Evolutionary conservation across 805 yeast genomes (phyloP).

Genomic region (Nadsonia fulvescens): DNA sequence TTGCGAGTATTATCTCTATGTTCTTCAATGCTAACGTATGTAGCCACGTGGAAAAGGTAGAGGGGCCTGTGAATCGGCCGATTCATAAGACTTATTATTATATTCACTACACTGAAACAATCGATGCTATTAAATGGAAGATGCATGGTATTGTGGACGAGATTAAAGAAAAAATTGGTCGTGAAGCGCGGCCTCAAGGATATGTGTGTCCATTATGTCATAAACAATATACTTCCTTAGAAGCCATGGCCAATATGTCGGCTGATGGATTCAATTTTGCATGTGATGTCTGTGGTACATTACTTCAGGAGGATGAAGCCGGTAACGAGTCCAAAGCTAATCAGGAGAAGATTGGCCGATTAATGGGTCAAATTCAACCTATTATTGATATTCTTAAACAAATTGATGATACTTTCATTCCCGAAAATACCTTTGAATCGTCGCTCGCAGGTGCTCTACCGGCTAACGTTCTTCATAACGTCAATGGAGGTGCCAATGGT

Average conservation of each 20-base stretch:
- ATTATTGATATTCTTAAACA: slow-evolving; percentile 66
- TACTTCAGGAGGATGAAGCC: slow-evolving; percentile 73
- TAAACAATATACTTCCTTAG: slow-evolving; percentile 65
- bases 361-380: slow-evolving; percentile 84
- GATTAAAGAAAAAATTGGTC: slow-evolving; percentile 67
- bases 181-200: slow-evolving; percentile 82
- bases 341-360: slow-evolving; percentile 61
- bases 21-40: no score
- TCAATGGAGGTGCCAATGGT: slow-evolving; percentile 6
- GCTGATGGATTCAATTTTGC: slow-evolving; percentile 66
- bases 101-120: slow-evolving; percentile 80
- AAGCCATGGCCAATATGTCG: slow-evolving; percentile 66
- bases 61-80: slow-evolving; percentile 43
- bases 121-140: slow-evolving; percentile 93
- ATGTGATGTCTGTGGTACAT: slow-evolving; percentile 69
- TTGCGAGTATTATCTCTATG: slow-evolving; percentile 4
- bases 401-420: slow-evolving; percentile 61
- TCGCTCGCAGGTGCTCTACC: slow-evolving; percentile 73
- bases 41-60: no score
- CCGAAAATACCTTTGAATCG: slow-evolving; percentile 79
- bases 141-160: slow-evolving; percentile 69
- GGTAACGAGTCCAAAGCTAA: slow-evolving; percentile 64
- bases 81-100: slow-evolving; percentile 67
- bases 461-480: slow-evolving; percentile 25
- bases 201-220: slow-evolving; percentile 78